Base-by-base conservation (phyloP, 495 filamentous ascomycete species). In the Aspergillus olivimuriae region DNA sequence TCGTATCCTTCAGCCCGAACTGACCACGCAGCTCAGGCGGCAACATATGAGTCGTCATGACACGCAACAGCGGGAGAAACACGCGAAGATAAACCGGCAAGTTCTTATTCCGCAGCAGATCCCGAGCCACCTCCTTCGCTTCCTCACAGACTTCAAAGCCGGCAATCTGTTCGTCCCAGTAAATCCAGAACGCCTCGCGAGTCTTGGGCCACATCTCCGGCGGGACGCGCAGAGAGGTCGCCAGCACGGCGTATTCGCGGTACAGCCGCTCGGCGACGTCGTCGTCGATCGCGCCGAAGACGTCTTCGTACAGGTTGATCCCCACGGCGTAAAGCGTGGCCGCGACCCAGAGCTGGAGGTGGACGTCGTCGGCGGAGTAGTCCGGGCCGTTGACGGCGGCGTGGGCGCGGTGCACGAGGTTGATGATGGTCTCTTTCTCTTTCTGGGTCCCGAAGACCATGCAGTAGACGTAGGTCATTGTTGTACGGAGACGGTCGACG, bases 281-380 rank as follows among this genome's bases (percentile, higher is more conserved):
- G 5, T 28, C 24, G 24, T 11, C 24, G 24, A 28, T 28, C 11
- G 6, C 11, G 6, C 24, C 24, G 24, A 28, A 28, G 6, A 28
- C 24, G 11, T 28, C 3, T 35, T 67, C 42, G 23, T 66, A 59
- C 6, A 64, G 18, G 31, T 62, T 48, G 4, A 59, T 55, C 0
- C 51, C 56, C 5, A 55, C 52, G 0, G 54, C 62, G 15, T 61
- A 68, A 4, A 66, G 50, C 1, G 65, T 69, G 4, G 65, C 58
- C 0, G 64, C 64, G 4, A 67, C 62, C 64, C 63, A 69, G 4
- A 64, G 47, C 34, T 69, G 64, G 4, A 69, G 62, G 1, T 39
- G 36, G 2, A 56, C 53, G 24, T 65, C 60, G 26, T 64, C 31
- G 9, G 64, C 64, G 20, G 42, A 45, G 33, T 60, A 60, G 16